Evolutionary conservation across 2,329 filamentous ascomycete species (phyloP).

Genomic region (Ophiocordyceps camponoti-leonardi): DNA sequence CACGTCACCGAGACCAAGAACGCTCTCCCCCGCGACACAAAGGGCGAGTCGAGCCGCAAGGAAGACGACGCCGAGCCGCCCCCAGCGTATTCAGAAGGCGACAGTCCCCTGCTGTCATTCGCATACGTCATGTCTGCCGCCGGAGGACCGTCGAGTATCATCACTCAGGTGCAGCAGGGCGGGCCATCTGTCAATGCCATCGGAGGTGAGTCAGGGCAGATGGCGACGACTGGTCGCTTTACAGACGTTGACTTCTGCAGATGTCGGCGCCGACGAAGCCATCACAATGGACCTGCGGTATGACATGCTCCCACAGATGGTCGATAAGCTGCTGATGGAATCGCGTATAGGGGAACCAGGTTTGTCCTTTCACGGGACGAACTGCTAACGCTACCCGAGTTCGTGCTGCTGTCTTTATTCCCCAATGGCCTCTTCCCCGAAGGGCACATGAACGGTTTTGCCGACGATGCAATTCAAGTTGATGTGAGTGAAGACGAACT

Average conservation of each 20-base stretch:
- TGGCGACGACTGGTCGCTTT: not conserved
- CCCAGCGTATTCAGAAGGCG: constrained; percentile 89
- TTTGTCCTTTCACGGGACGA: constrained; percentile 94
- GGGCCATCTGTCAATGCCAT: constrained; percentile 79
- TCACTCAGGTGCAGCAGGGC: constrained; percentile 95
- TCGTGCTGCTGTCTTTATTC: constrained; percentile 92
- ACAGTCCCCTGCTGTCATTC: constrained; percentile 81
- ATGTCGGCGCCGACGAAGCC: constrained; percentile 80
- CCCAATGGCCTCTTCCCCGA: constrained; percentile 97
- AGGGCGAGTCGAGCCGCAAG: constrained; percentile 58
- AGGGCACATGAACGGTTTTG: constrained; percentile 83
- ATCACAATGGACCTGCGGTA: constrained; percentile 91
- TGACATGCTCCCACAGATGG: constrained; percentile 7
- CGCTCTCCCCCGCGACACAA: constrained; percentile 65
- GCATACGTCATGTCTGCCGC: constrained; percentile 96
- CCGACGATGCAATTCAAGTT: constrained; percentile 90
- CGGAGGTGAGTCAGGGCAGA: constrained; percentile 42
- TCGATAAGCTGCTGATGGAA: constrained; percentile 8
- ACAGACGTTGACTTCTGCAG: constrained; percentile 17
- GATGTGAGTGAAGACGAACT: constrained; percentile 54
- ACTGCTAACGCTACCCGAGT: constrained; percentile 86
- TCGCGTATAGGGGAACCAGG: constrained; percentile 56
- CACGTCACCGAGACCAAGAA: constrained; percentile 62
- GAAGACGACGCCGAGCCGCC: constrained; percentile 79
- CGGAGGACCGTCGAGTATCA: constrained; percentile 93